These are phyloP conservation scores for Ophiostoma ips DNA, from an alignment of 2,329 filamentous ascomycete species.

Conservation along the genomic window DNA sequence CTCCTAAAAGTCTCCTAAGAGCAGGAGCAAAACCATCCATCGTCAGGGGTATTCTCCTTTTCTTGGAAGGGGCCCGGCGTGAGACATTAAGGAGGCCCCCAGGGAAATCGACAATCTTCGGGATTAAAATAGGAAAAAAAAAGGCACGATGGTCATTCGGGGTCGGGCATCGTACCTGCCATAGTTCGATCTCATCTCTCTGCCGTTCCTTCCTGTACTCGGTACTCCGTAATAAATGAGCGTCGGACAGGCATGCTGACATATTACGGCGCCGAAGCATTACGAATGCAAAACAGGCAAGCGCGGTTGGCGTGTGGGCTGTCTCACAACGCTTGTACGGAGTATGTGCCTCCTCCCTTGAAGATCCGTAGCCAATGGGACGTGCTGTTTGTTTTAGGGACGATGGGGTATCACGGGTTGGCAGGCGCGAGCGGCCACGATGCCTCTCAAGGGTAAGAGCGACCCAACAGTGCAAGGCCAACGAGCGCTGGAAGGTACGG, in stretches of 20 bases:
- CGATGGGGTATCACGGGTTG: not conserved
- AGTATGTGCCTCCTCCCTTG: too few species aligned
- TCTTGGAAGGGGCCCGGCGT: constrained; percentile 2
- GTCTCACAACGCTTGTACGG: not conserved
- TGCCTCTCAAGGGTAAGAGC: not conserved
- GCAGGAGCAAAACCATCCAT: not conserved
- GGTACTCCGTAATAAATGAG: too few species aligned
- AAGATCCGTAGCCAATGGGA: constrained; percentile 4
- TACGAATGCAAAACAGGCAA: constrained; percentile 1
- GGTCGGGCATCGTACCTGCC: too few species aligned
- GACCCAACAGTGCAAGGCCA: not conserved
- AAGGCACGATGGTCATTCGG: too few species aligned
- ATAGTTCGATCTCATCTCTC: too few species aligned
- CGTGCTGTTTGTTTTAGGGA: constrained; percentile 6
- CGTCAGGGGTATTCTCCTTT: constrained; percentile 1
- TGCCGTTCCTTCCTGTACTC: too few species aligned
- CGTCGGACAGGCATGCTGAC: not conserved
- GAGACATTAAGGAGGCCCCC: too few species aligned
- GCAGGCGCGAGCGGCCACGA: constrained; percentile 2
- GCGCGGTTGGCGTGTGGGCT: not conserved
- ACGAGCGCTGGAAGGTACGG: not conserved
- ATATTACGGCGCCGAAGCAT: not conserved
- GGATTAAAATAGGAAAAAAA: too few species aligned
- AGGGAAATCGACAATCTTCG: too few species aligned
- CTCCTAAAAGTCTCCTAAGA: not conserved